Evolutionary conservation across 768 basidiomycete species (phyloP), one percentile per base, ranked within the genome.

Genomic region (Pleurotus tuoliensis): DNA sequence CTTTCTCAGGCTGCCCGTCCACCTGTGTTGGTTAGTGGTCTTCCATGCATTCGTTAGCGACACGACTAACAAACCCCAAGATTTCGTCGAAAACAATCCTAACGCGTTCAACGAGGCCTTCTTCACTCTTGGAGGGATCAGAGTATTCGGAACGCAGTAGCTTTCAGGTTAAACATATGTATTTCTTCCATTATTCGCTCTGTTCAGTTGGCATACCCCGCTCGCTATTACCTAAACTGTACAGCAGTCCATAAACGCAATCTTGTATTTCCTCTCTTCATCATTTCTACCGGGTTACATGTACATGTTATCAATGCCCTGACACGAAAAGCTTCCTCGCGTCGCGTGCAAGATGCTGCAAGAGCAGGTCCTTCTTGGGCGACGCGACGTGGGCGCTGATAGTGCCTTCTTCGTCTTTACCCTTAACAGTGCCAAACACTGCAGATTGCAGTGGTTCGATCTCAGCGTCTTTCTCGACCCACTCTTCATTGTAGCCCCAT

Each of bases 51-150:
- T 11, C 30, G 11, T 30, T 30, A 30, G 7, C 30, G 3, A 8
- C 30, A 11, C 30, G 30, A 34, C 30, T 34, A 34, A 34, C 30
- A 11, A 34, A 3, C 30, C 22, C 44, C 13, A 57, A 87, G 85
- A 82, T 59, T 87, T 72, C 61, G 86, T 88, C 61, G 77, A 83
- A 71, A 78, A 79, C 58, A 85, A 88, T 62, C 90, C 90, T 1
- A 67, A 69, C 3, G 85, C 84, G 9, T 91, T 91, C 70, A 60
- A 61, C 8, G 72, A 87, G 30, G 87, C 90, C 0, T 90, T 83
- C 73, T 92, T 88, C 71, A 82, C 88, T 44, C 79, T 92, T 66
- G 76, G 78, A 47, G 81, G 79, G 49, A 68, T 90, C 53, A 80
- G 77, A 57, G 68, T 76, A 18, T 77, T 76, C 59, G 57, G 51